A percentile compares a stretch with the other conserved stretches of the same genome.
phyloP scores from a whole-genome alignment of 108 stramenopile genomes.

The Cyclotella kingstonii region DNA sequence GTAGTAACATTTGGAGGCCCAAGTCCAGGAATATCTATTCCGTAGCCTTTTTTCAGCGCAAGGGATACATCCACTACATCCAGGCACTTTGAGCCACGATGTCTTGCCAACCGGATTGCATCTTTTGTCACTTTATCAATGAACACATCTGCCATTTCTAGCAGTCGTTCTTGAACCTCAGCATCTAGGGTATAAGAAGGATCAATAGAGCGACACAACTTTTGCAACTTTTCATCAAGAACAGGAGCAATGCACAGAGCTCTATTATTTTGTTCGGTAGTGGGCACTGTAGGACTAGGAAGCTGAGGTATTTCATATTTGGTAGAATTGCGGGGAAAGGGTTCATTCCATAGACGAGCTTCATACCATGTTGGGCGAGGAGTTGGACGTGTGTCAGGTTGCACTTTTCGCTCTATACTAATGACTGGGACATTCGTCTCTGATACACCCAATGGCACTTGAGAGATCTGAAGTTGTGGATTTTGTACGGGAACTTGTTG shows the following conservation, averaged over 20 bases:
- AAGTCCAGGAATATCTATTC: constrained; percentile 76
- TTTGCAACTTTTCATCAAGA: constrained; percentile 60
- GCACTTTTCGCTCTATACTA: constrained; percentile 11
- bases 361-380: constrained; percentile 48
- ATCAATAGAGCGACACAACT: constrained; percentile 63
- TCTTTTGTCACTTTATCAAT: constrained; percentile 69
- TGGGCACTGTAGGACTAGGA: neutral
- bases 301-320: neutral
- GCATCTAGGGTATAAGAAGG: constrained; percentile 71
- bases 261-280: constrained; percentile 16
- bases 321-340: neutral
- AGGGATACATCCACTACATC: constrained; percentile 81
- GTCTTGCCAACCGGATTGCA: constrained; percentile 61
- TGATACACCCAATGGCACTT: constrained; percentile 14
- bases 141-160: constrained; percentile 79
- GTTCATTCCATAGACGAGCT: constrained; percentile 35
- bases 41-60: constrained; percentile 76
- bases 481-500: neutral
- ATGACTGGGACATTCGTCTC: constrained; percentile 15
- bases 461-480: constrained; percentile 3
- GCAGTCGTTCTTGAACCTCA: constrained; percentile 72
- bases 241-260: constrained; percentile 62
- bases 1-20: constrained; percentile 47
- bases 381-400: constrained; percentile 24
- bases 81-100: constrained; percentile 65